phyloP scores from a whole-genome alignment of 345 rosid species.

The Hypericum perforatum region DNA sequence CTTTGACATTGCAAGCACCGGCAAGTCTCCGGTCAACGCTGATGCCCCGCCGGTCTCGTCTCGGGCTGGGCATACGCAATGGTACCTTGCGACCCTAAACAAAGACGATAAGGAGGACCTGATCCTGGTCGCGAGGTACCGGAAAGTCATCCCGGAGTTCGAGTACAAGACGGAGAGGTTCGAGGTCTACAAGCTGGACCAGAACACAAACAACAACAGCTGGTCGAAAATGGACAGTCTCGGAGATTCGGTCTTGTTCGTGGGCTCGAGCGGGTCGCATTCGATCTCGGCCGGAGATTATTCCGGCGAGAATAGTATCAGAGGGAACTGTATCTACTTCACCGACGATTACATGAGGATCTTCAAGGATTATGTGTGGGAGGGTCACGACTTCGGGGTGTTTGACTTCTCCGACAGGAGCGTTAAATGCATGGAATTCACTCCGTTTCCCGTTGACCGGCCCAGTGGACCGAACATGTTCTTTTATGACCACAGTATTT shows the following conservation, averaged over 20 bases:
- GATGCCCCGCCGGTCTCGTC: constrained; percentile 3
- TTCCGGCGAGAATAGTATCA: not conserved
- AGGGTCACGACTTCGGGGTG: constrained; percentile 12
- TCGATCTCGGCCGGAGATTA: not conserved
- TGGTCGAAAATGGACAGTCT: constrained; percentile 2
- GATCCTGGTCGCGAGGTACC: constrained; percentile 1
- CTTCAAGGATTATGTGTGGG: constrained; percentile 9
- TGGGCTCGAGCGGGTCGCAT: constrained; percentile 4
- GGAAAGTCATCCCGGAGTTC: constrained; percentile 8
- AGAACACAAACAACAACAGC: not conserved
- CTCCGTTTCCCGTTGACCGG: not conserved
- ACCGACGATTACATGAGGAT: constrained; percentile 9
- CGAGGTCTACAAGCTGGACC: constrained; percentile 2
- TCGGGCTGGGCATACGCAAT: not conserved
- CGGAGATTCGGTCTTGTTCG: constrained; percentile 3
- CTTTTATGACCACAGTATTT: not conserved
- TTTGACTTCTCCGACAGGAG: constrained; percentile 5
- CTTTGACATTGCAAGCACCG: not conserved
- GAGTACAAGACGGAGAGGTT: constrained; percentile 11
- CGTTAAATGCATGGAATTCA: constrained; percentile 1
- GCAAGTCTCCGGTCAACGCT: not conserved
- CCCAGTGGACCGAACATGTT: not conserved
- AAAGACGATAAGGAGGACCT: not conserved
- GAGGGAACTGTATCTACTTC: constrained; percentile 13
- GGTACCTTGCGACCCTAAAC: constrained; percentile 8